phyloP scores from a whole-genome alignment of 1,284 basidiomycete genomes.

The Inonotus obliquus region DNA sequence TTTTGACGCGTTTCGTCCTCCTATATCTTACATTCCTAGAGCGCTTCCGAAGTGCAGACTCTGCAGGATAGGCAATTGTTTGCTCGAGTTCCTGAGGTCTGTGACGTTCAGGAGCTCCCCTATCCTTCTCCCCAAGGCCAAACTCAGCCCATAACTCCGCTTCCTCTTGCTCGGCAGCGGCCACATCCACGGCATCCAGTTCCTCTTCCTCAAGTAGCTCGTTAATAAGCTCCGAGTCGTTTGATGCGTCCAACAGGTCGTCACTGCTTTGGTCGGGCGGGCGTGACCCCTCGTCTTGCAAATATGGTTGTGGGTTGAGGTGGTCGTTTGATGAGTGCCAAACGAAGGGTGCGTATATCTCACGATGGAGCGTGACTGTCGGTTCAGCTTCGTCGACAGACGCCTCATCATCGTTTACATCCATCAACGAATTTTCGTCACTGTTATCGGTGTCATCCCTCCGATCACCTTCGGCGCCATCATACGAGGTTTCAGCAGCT shows the following conservation, averaged over 20 bases:
- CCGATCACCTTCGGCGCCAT: not conserved
- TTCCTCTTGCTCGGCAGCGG: not conserved
- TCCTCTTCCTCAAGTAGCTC: slow-evolving; percentile 46
- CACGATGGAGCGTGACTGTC: not conserved
- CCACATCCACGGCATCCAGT: slow-evolving; percentile 31
- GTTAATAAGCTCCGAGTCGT: slow-evolving; percentile 37
- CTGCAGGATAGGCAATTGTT: not conserved
- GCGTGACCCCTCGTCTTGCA: slow-evolving; percentile 18
- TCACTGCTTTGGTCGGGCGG: slow-evolving; percentile 16
- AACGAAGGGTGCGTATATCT: slow-evolving; percentile 7
- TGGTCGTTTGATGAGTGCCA: slow-evolving; percentile 11
- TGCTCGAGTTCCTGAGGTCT: not conserved
- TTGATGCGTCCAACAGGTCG: slow-evolving; percentile 30
- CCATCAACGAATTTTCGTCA: not conserved
- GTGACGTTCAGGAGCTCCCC: not conserved
- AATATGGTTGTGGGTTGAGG: slow-evolving; percentile 8
- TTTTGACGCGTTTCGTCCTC: slow-evolving; percentile 2
- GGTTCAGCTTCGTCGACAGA: not conserved
- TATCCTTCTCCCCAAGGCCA: not conserved
- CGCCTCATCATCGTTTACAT: not conserved
- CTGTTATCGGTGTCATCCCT: not conserved
- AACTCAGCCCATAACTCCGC: slow-evolving; percentile 1
- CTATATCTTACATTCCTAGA: not conserved
- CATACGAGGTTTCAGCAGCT: not conserved
- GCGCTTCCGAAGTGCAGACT: not conserved